A percentile compares a stretch with the other conserved stretches of the same genome.
Evolutionary conservation across 1,284 basidiomycete genomes (phyloP).

Genomic region (Mycena sp.): DNA sequence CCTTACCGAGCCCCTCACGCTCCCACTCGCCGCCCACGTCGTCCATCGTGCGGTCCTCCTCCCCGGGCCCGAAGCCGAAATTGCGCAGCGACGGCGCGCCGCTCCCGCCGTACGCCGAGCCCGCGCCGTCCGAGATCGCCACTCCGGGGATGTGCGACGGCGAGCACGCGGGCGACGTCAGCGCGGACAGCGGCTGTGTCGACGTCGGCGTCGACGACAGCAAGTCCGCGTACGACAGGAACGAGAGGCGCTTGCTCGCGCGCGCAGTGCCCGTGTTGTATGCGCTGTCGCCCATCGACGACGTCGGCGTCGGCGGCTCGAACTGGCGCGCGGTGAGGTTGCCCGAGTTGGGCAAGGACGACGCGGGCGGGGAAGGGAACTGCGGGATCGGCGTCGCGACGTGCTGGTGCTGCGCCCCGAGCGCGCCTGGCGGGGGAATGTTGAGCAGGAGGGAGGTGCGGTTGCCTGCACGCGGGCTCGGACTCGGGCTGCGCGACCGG

Average conservation of each 20-base stretch:
- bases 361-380: constrained; percentile 36
- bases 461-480: constrained; percentile 42
- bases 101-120: constrained; percentile 26
- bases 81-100: constrained; percentile 32
- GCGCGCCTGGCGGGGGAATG: constrained; percentile 46
- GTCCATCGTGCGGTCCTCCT: constrained; percentile 56
- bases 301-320: constrained; percentile 37
- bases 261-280: constrained; percentile 50
- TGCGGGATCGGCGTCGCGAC: constrained; percentile 32
- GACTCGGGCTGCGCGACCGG: constrained; percentile 70
- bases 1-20: constrained; percentile 80
- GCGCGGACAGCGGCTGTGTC: constrained; percentile 73
- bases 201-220: constrained; percentile 79
- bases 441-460: constrained; percentile 55
- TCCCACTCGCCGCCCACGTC: constrained; percentile 85
- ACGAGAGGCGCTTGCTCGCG: constrained; percentile 75
- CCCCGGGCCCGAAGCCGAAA: constrained; percentile 41
- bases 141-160: constrained; percentile 76
- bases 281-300: constrained; percentile 35
- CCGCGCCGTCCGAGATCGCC: constrained; percentile 14
- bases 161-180: constrained; percentile 68
- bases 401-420: not conserved
- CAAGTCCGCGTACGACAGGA: constrained; percentile 87
- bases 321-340: constrained; percentile 35
- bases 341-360: constrained; percentile 37